phyloP scores from a whole-genome alignment of 1,284 basidiomycete genomes.

The Sphaerobolus stellatus region DNA sequence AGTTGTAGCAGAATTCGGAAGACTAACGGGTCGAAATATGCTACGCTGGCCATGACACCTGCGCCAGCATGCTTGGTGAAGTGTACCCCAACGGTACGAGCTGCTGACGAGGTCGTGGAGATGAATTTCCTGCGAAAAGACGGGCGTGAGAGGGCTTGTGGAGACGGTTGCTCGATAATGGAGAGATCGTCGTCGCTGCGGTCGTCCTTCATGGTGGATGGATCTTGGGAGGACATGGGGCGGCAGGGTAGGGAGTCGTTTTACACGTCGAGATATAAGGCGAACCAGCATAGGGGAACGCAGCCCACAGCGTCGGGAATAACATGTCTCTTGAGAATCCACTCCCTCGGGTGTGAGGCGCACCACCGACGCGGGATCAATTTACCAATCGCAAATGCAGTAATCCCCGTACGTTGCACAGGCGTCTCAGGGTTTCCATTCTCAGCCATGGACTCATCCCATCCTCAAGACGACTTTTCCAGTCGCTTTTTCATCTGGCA shows the following conservation, averaged over 20 bases:
- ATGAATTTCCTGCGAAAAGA: slow-evolving; percentile 6
- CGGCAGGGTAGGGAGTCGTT: slow-evolving; percentile 5
- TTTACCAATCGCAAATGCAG: slow-evolving; percentile 1
- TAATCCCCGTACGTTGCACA: background rate
- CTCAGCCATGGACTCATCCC: slow-evolving; percentile 61
- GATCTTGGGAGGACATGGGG: slow-evolving; percentile 13
- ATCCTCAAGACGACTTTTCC: slow-evolving; percentile 75
- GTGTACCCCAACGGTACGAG: slow-evolving; percentile 39
- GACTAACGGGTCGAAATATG: slow-evolving; percentile 65
- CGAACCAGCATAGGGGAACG: slow-evolving; percentile 9
- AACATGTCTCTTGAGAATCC: slow-evolving; percentile 7
- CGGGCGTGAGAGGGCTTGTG: background rate
- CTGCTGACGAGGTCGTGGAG: slow-evolving; percentile 23
- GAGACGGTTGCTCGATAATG: background rate
- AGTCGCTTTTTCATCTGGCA: slow-evolving; percentile 84
- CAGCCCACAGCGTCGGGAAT: slow-evolving; percentile 9
- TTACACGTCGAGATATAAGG: slow-evolving; percentile 1
- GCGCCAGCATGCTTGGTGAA: slow-evolving; percentile 55
- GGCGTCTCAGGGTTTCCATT: background rate
- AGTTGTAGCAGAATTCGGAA: background rate
- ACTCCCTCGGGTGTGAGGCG: slow-evolving; percentile 8
- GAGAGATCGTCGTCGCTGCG: slow-evolving; percentile 8
- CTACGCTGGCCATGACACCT: slow-evolving; percentile 59
- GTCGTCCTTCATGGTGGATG: slow-evolving; percentile 7
- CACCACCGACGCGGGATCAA: background rate